Percentiles rank a stretch among this genome's conserved stretches.
phyloP scores from a whole-genome alignment of 2,329 filamentous ascomycete genomes.

The Sporothrix inflata region DNA sequence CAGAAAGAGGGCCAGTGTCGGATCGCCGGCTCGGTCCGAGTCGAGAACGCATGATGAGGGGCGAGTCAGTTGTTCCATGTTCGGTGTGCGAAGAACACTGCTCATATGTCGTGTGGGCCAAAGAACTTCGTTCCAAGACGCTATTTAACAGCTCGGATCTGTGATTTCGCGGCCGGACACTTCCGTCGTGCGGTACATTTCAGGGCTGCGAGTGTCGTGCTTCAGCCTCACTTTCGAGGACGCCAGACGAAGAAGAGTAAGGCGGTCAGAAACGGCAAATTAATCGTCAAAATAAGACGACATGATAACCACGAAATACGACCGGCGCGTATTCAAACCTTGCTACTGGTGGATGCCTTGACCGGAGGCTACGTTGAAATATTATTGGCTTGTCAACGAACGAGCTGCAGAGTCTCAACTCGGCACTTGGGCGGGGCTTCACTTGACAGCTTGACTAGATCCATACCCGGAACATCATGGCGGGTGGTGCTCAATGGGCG shows the following conservation, averaged over 20 bases:
- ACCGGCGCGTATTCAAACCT: neutral
- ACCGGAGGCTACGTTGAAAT: too few relatives aligned
- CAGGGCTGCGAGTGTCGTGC: neutral
- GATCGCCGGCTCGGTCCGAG: neutral
- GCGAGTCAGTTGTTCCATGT: neutral
- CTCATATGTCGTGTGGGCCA: neutral
- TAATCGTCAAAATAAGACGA: neutral
- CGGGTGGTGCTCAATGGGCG: too few relatives aligned
- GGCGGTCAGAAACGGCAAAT: neutral
- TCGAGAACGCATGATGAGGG: neutral
- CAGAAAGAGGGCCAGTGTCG: neutral
- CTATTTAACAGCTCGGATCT: too few relatives aligned
- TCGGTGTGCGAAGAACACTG: neutral
- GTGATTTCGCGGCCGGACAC: neutral
- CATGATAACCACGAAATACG: too few relatives aligned
- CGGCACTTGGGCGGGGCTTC: too few relatives aligned
- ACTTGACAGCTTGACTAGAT: too few relatives aligned
- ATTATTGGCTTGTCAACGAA: too few relatives aligned
- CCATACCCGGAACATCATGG: too few relatives aligned
- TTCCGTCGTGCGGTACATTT: neutral
- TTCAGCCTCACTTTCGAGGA: neutral
- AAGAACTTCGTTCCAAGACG: too few relatives aligned
- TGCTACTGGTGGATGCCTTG: too few relatives aligned
- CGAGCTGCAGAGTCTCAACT: too few relatives aligned
- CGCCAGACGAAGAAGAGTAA: neutral